A percentile compares a stretch with the other conserved stretches of the same genome.
Conservation (phyloP, 805 yeast genomes). For the Cyberlindnera galapagoensis region DNA sequence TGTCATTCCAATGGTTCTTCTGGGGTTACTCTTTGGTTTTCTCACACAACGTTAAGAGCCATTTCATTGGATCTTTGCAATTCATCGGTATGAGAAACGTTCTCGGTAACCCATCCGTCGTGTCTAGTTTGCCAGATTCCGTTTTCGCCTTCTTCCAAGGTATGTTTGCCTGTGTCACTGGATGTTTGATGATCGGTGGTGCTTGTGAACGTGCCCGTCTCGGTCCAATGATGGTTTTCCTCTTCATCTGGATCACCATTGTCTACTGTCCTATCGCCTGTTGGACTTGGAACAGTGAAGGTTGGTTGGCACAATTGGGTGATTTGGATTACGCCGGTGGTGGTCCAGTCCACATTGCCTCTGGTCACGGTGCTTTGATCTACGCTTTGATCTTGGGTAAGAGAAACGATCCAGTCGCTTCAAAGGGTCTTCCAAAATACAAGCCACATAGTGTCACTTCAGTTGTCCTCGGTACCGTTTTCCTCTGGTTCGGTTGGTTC, state of each 20-base stretch:
- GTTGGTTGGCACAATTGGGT: conserved; percentile 83
- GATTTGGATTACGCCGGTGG: conserved; percentile 97
- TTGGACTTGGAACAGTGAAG: conserved; percentile 96
- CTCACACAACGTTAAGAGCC: conserved; percentile 53
- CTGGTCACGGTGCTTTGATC: conserved; percentile 93
- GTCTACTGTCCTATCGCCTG: conserved; percentile 95
- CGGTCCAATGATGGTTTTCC: conserved; percentile 93
- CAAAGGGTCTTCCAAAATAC: conserved; percentile 71
- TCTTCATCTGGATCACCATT: conserved; percentile 89
- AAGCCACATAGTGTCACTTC: conserved; percentile 91
- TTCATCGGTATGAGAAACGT: conserved; percentile 78
- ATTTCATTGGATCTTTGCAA: conserved; percentile 73
- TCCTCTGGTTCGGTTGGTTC: conserved; percentile 98
- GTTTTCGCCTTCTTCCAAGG: conserved; percentile 90
- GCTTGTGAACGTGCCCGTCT: conserved; percentile 96
- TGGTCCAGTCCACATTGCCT: conserved; percentile 93
- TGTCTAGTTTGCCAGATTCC: conserved; percentile 75
- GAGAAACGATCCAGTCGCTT: conserved; percentile 63
- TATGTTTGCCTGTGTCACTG: conserved; percentile 93
- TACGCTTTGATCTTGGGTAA: conserved; percentile 89
- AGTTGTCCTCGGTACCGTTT: conserved; percentile 86
- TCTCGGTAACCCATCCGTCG: conserved; percentile 72
- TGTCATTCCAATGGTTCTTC: conserved; percentile 94
- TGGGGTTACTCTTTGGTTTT: conserved; percentile 95
- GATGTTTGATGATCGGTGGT: conserved; percentile 93